Evolutionary conservation across 2,329 filamentous ascomycete species (phyloP).

Genomic region (Diaporthe sp.): DNA sequence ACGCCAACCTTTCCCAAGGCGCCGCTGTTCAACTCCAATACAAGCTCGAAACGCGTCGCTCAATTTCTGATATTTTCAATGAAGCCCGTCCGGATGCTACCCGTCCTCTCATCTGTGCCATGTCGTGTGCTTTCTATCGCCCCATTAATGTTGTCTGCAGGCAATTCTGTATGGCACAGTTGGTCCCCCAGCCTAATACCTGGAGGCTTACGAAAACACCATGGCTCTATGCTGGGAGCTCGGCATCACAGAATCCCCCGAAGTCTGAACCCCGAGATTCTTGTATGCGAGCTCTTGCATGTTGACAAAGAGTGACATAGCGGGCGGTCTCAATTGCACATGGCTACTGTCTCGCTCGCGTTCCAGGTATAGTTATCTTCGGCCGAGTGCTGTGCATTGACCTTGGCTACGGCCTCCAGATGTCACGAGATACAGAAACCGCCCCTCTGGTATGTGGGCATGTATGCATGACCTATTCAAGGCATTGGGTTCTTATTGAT

Average conservation of each 20-base stretch:
- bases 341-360: background rate
- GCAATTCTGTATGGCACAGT: background rate
- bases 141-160: background rate
- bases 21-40: background rate
- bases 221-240: background rate
- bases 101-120: too few relatives aligned
- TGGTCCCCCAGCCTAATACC: background rate
- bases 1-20: background rate
- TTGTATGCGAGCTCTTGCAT: background rate
- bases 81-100: too few relatives aligned
- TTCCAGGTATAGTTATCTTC: background rate
- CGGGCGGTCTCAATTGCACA: too few relatives aligned
- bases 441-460: background rate
- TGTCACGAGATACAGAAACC: too few relatives aligned
- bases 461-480: background rate
- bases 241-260: background rate
- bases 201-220: background rate
- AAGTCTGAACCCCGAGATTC: too few relatives aligned
- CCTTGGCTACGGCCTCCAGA: background rate
- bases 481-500: background rate
- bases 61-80: background rate
- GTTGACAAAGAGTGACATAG: background rate
- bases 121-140: background rate
- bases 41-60: background rate
- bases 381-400: background rate